Evolutionary conservation across 495 filamentous ascomycete species (phyloP), one percentile per base, ranked within the genome.

Genomic region (Aspergillus funiculosus): DNA sequence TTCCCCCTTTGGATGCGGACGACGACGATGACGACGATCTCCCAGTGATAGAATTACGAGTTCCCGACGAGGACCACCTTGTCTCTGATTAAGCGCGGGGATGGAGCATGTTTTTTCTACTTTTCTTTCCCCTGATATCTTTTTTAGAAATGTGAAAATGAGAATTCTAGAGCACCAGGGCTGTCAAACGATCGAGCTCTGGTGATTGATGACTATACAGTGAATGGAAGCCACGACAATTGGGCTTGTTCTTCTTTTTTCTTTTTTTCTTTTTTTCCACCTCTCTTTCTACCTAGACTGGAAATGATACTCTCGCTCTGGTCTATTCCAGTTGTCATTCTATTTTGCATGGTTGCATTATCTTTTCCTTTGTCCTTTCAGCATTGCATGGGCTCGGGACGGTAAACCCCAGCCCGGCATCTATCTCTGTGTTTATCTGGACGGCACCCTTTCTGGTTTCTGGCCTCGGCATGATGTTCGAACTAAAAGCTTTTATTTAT

Each of bases 41-140:
- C 19, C 67, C 72, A 4, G 71, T 74, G 18, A 63, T 71, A 39
- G 72, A 76, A 50, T 55, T 75, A 26, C 64, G 59, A 38, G 62
- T 72, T 17, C 54, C 61, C 19, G 66, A 70, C 6, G 68, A 69
- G 19, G 61, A 67, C 9, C 62, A 58, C 44, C 55, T 66, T 31
- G 45, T 50, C 32, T 55, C 58, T 17, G 53, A 60, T 29, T 53
- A 37, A n/a, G n/a, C n/a, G n/a, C n/a, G n/a, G n/a, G n/a, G 47
- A 39, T 26, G n/a, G n/a, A n/a, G n/a, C n/a, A n/a, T n/a, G n/a
- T 46, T 28, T 19, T 29, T 39, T 43, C 34, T 40, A 27, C 25
- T n/a, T 17, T 11, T 18, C 11, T 29, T 25, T 28, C 37, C 34
- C 4, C 18, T 37, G 14, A 32, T 25, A 20, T 26, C 17, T 24